Percentiles rank a stretch among this genome's conserved stretches.
phyloP scores from a whole-genome alignment of 2,329 filamentous ascomycete genomes.

The Colletotrichum ledebouriae region DNA sequence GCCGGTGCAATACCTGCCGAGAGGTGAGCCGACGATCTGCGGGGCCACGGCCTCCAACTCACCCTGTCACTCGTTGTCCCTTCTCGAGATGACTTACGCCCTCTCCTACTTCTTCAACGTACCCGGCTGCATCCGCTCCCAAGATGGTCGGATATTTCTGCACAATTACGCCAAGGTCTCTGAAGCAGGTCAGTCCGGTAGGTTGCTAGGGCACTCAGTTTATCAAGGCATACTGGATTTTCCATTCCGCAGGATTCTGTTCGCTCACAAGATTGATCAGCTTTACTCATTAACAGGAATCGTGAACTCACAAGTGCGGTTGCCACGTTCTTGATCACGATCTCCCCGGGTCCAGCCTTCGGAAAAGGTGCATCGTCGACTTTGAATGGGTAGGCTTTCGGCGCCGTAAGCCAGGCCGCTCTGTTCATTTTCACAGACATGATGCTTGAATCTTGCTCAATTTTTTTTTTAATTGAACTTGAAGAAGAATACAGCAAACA shows the following conservation, averaged over 20 bases:
- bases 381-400: constrained; percentile 11
- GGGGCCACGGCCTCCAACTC: neutral
- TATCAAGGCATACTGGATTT: constrained; percentile 9
- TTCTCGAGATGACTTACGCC: constrained; percentile 43
- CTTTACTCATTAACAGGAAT: neutral
- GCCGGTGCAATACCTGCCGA: constrained; percentile 12
- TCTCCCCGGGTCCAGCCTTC: constrained; percentile 36
- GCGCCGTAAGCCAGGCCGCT: constrained; percentile 32
- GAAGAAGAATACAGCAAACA: too few species aligned
- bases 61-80: constrained; percentile 46
- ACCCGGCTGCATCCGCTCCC: constrained; percentile 45
- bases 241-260: constrained; percentile 18
- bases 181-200: accelerated
- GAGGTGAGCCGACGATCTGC: neutral
- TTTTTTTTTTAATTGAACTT: too few species aligned
- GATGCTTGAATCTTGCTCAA: neutral
- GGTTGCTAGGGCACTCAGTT: accelerated
- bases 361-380: constrained; percentile 23
- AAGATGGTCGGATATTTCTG: constrained; percentile 35
- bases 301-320: constrained; percentile 37
- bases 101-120: constrained; percentile 44
- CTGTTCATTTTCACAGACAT: constrained; percentile 11
- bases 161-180: neutral
- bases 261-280: neutral
- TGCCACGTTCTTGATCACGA: constrained; percentile 43